phyloP scores from a whole-genome alignment of 495 filamentous ascomycete genomes.

The Letharia columbiana region DNA sequence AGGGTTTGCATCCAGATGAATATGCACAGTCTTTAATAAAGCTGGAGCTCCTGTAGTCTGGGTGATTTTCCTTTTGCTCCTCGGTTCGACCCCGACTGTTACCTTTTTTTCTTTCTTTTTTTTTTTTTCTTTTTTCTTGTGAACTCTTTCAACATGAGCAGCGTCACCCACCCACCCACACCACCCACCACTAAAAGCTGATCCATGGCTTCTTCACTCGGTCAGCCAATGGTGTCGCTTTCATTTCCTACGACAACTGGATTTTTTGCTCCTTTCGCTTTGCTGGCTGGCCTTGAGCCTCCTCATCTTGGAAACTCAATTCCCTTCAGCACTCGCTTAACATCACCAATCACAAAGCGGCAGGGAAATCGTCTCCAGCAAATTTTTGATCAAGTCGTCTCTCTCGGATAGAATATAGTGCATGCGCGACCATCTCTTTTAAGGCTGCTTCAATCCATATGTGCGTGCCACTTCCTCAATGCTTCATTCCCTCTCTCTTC shows the following conservation, averaged over 20 bases:
- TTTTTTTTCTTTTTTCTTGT: background rate
- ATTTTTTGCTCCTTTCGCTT: background rate
- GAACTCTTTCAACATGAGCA: background rate
- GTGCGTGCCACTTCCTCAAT: background rate
- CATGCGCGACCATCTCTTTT: background rate
- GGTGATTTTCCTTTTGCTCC: background rate
- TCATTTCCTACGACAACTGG: background rate
- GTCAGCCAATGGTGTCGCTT: background rate
- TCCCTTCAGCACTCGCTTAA: background rate
- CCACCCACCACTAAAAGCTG: background rate
- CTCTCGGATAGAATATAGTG: background rate
- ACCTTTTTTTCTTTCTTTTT: background rate
- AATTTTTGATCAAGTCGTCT: background rate
- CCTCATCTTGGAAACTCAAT: background rate
- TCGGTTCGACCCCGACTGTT: background rate
- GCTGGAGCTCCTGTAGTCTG: background rate
- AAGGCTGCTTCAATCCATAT: too few relatives aligned
- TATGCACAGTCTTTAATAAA: background rate
- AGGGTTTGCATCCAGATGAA: background rate
- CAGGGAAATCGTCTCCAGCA: background rate
- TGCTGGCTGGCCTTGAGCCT: background rate
- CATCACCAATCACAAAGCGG: background rate
- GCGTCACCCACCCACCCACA: background rate
- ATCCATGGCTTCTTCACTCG: background rate
- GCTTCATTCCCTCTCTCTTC: conserved; percentile 34